phyloP scores from a whole-genome alignment of 441 rosid species.

The Brassica balearica region DNA sequence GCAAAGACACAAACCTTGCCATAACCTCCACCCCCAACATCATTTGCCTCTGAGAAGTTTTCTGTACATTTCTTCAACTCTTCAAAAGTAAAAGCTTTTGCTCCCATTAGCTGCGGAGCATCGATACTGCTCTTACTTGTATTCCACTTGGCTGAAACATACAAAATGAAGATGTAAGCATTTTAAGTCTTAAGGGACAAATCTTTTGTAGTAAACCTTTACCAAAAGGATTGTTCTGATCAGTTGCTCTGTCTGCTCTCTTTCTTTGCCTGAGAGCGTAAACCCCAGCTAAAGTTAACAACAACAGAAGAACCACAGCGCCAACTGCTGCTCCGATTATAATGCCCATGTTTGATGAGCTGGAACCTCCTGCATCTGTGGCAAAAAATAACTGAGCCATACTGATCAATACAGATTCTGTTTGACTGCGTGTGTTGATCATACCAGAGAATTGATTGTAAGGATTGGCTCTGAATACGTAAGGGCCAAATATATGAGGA shows the following conservation, averaged over 20 bases:
- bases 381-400: not conserved
- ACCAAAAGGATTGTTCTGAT: conserved; percentile 8
- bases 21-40: conserved; percentile 6
- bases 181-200: not conserved
- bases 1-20: not conserved
- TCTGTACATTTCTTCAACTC: conserved; percentile 4
- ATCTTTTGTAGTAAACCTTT: not conserved
- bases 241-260: conserved; percentile 7
- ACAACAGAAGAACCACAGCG: not conserved
- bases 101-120: not conserved
- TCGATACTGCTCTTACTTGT: not conserved
- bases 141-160: conserved; percentile 11
- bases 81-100: conserved; percentile 1
- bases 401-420: not conserved
- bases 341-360: not conserved
- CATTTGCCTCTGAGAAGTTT: conserved; percentile 10
- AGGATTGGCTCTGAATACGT: not conserved
- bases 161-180: not conserved
- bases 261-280: conserved; percentile 9
- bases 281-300: conserved; percentile 6
- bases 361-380: not conserved
- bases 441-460: not conserved
- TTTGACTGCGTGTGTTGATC: not conserved
- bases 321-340: conserved; percentile 1
- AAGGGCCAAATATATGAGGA: conserved; percentile 5